Percentiles rank a stretch among this genome's conserved stretches.
Evolutionary conservation across 2,329 filamentous ascomycete species (phyloP).

Genomic region (Penicillium brevicompactum): DNA sequence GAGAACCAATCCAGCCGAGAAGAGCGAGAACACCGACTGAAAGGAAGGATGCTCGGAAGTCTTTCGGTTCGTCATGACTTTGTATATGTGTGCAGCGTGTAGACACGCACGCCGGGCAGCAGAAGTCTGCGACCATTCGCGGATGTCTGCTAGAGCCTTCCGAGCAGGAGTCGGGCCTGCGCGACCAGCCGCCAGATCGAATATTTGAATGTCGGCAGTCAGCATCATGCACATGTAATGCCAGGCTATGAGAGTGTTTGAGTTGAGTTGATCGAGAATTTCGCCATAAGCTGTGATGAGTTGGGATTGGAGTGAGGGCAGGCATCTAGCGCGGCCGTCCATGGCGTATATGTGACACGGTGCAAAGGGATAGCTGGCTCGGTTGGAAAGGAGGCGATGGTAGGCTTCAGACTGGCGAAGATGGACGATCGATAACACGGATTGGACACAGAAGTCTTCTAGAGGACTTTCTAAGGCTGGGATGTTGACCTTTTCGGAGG

Average conservation of each 20-base stretch:
- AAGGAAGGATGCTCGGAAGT: conserved; percentile 56
- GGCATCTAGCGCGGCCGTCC: conserved; percentile 48
- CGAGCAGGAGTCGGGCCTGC: conserved; percentile 50
- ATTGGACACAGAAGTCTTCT: conserved; percentile 41
- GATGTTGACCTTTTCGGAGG: conserved; percentile 38
- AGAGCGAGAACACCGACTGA: conserved; percentile 53
- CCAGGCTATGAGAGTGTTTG: conserved; percentile 56
- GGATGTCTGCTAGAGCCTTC: conserved; percentile 54
- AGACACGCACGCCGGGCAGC: conserved; percentile 54
- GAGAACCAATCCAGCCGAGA: conserved; percentile 54
- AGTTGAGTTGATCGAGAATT: conserved; percentile 46
- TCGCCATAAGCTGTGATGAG: conserved; percentile 42
- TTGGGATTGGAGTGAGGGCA: conserved; percentile 37
- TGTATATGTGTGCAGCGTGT: conserved; percentile 57
- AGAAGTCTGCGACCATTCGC: conserved; percentile 53
- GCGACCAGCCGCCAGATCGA: conserved; percentile 56
- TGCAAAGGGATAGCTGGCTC: conserved; percentile 43
- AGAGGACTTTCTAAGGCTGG: conserved; percentile 35
- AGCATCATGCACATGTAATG: conserved; percentile 57
- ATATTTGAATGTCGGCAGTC: conserved; percentile 55
- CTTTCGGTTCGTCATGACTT: conserved; percentile 53
- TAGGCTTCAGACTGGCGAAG: conserved; percentile 47
- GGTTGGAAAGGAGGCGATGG: conserved; percentile 44
- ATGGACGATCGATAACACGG: conserved; percentile 43
- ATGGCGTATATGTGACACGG: conserved; percentile 51